Evolutionary conservation across 305 asterid species (phyloP), one percentile per base, ranked within the genome.

Genomic region (Plantago coronopus): DNA sequence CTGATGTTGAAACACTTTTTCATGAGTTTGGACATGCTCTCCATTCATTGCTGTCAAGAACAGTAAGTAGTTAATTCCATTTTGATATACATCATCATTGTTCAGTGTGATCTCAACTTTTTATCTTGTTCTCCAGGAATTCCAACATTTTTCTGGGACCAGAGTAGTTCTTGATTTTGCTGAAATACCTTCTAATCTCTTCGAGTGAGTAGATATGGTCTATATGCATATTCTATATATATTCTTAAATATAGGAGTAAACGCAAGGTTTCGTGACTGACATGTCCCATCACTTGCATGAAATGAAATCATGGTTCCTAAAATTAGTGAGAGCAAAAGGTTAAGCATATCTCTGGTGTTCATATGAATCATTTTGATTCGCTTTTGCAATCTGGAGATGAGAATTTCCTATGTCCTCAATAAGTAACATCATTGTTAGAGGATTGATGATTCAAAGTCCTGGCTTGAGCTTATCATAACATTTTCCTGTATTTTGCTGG

Each of bases 21-120:
- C 99, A 93, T 64, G 99, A 93, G 75, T 93, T 89, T 72, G 99
- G 99, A 42, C 99, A 93, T 71, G 97, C 99, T 64, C 95, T 93
- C 66, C 99, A 93, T 84, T 93, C 99, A 38, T 80, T 93, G 83
- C 95, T 93, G 65, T 93, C 99, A 65, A 82, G 99, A 81, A 93
- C 99, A 79, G 99, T 89, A 86, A 17, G 71, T 67, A 37, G 29
- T 21, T 37, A 29, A 61, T 63, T 31, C 61, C 45, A 29, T 53
- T 62, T 51, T 27, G 51, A 29, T 67, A 53, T 66, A 18, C 61
- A 22, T 69, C 65, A n/a, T 57, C 54, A 63, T 8, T 27, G 50
- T 67, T 66, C 68, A 66, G 47, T 18, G 17, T 55, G 50, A 44
- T 47, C 31, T 4, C 22, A 45, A 58, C 62, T 72, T 70, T 56